Evolutionary conservation across 2,329 filamentous ascomycete genomes (phyloP).

Genomic region (Cytospora chrysosperma): DNA sequence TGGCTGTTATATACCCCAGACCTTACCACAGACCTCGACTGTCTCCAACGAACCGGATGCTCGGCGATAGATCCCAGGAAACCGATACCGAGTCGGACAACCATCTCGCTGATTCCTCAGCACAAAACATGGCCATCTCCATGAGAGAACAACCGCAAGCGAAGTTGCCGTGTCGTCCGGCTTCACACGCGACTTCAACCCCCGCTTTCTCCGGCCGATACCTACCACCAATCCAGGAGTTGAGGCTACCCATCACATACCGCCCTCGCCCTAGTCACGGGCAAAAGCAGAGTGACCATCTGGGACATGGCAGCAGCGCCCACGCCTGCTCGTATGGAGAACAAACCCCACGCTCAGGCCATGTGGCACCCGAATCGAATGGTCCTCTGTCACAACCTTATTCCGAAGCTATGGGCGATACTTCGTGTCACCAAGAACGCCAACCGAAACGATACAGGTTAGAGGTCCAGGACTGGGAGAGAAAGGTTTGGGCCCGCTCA

Average conservation of each 20-base stretch:
- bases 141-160: neutral
- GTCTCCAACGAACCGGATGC: neutral
- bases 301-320: neutral
- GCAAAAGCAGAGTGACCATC: neutral
- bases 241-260: neutral
- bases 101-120: neutral
- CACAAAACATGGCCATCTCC: neutral
- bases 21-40: neutral
- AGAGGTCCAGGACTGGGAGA: neutral
- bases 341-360: neutral
- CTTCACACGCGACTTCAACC: neutral
- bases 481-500: neutral
- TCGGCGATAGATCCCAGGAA: neutral
- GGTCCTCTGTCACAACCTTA: neutral
- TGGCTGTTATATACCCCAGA: too few relatives aligned
- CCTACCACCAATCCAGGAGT: conserved; percentile 10
- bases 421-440: neutral
- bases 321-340: neutral
- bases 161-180: neutral
- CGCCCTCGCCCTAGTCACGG: neutral
- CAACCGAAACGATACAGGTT: neutral
- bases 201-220: neutral
- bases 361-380: neutral
- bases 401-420: neutral
- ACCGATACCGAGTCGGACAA: neutral